phyloP scores from a whole-genome alignment of 2,329 filamentous ascomycete genomes.

The Fusarium ambrosium region DNA sequence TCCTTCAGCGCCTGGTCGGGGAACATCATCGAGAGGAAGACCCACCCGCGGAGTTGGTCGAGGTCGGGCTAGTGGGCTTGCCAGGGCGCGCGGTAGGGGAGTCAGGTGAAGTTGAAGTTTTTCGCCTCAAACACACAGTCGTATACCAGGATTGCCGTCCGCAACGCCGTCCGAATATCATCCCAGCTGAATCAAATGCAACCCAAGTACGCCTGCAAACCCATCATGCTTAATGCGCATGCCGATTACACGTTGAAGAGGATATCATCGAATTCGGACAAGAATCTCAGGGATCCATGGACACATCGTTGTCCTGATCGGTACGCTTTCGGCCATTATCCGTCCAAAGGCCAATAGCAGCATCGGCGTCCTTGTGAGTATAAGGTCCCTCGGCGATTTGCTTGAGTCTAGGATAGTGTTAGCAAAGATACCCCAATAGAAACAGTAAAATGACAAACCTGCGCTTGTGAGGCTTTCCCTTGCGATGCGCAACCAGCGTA shows the following conservation, averaged over 20 bases:
- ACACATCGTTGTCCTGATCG: constrained; percentile 46
- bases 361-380: constrained; percentile 87
- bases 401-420: constrained; percentile 72
- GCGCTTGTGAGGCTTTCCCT: constrained; percentile 94
- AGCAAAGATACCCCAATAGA: constrained; percentile 38
- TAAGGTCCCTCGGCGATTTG: constrained; percentile 87
- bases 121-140: constrained; percentile 19
- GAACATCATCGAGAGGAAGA: constrained; percentile 52
- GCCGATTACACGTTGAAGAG: constrained; percentile 4
- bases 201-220: constrained; percentile 18
- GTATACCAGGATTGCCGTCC: constrained; percentile 32
- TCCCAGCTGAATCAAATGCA: constrained; percentile 12
- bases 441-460: constrained; percentile 60
- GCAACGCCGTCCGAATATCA: constrained; percentile 18
- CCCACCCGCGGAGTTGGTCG: constrained; percentile 45
- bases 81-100: constrained; percentile 61
- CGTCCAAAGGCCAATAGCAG: constrained; percentile 78
- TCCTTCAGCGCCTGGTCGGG: constrained; percentile 57
- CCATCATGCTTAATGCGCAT: not conserved
- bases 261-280: constrained; percentile 13
- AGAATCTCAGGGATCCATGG: constrained; percentile 51
- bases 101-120: constrained; percentile 54
- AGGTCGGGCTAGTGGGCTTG: constrained; percentile 61
- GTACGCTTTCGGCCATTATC: constrained; percentile 66
- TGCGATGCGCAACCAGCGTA: constrained; percentile 81